Conservation (phyloP, 352 stramenopile species). For the Phytophthora brassicae region DNA sequence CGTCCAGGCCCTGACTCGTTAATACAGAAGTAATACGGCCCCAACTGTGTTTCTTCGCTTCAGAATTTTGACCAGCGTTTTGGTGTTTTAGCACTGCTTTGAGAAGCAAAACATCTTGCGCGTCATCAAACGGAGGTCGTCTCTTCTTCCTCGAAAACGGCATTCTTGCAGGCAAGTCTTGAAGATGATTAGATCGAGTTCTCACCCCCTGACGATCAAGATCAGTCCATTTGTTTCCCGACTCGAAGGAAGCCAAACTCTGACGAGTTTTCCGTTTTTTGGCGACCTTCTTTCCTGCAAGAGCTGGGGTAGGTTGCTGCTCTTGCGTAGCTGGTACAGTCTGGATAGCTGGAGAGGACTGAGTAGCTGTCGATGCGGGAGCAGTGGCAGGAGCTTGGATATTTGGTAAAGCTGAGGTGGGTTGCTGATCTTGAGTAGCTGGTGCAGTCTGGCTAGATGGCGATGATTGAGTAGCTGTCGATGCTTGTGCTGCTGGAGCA, state of each 20-base stretch:
- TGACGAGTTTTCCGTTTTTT: not conserved
- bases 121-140: slow-evolving; percentile 17
- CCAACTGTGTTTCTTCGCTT: slow-evolving; percentile 9
- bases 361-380: not conserved
- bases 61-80: not conserved
- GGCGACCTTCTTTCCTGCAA: too few species aligned
- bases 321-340: not conserved
- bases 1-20: slow-evolving; percentile 18
- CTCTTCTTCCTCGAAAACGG: not conserved
- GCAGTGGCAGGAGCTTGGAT: not conserved
- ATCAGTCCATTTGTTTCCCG: not conserved
- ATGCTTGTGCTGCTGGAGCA: not conserved
- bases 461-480: not conserved
- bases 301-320: too few species aligned
- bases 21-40: slow-evolving; percentile 18
- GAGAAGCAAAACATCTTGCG: slow-evolving; percentile 24
- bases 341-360: not conserved
- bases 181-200: too few species aligned
- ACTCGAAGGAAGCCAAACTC: slow-evolving; percentile 1
- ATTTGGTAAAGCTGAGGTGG: not conserved
- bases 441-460: too few species aligned
- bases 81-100: slow-evolving; percentile 14
- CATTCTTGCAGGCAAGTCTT: not conserved
- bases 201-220: too few species aligned
- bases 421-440: not conserved